phyloP scores from a whole-genome alignment of 495 filamentous ascomycete genomes.

The Aspergillus coremiiformis region DNA sequence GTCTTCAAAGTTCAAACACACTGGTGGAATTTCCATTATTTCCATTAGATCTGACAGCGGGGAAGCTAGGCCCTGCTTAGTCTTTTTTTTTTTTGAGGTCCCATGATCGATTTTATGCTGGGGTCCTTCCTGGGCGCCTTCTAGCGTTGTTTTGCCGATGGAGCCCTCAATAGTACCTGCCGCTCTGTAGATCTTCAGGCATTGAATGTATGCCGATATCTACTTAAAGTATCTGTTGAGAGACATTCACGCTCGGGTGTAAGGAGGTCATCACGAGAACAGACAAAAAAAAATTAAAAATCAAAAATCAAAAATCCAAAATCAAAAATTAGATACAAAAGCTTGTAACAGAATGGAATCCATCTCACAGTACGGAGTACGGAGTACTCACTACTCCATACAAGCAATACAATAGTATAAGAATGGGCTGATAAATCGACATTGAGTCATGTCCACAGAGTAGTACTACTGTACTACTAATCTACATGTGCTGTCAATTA shows the following conservation, averaged over 20 bases:
- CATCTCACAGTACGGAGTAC: too few relatives aligned
- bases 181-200: not conserved
- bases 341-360: too few relatives aligned
- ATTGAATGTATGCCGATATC: not conserved
- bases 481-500: too few relatives aligned
- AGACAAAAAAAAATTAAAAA: too few relatives aligned
- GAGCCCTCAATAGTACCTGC: not conserved
- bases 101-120: conserved; percentile 18
- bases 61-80: conserved; percentile 1
- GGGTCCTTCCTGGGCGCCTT: conserved; percentile 6
- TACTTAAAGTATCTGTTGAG: not conserved
- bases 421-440: not conserved
- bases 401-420: not conserved
- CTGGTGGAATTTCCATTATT: not conserved
- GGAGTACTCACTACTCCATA: too few relatives aligned
- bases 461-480: not conserved
- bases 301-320: too few relatives aligned
- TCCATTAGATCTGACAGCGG: conserved; percentile 19
- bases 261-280: not conserved
- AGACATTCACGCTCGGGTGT: not conserved
- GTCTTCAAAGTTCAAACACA: not conserved
- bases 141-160: not conserved
- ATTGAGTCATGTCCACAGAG: not conserved
- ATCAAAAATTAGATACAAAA: too few relatives aligned
- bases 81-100: conserved; percentile 18